A percentile compares a stretch with the other conserved stretches of the same genome.
Evolutionary conservation across 257 asterid species (phyloP).

Genomic region (Echites panduratus): DNA sequence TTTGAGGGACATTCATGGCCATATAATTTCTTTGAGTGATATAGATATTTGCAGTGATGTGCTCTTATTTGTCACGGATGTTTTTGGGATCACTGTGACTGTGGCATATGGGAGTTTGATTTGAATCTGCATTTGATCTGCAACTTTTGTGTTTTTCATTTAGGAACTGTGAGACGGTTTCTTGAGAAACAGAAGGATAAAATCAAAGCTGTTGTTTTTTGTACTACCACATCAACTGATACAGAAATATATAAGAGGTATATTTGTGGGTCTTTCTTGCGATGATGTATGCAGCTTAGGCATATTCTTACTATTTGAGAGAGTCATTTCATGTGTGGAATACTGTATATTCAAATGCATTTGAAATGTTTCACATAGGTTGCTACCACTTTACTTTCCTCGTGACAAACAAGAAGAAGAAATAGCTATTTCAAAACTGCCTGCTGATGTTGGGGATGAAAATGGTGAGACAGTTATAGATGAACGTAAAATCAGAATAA

Average conservation of each 20-base stretch:
- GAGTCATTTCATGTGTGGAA: not conserved
- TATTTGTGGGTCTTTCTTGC: conserved; percentile 6
- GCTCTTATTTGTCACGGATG: not conserved
- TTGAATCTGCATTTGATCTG: conserved; percentile 5
- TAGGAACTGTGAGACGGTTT: conserved; percentile 93
- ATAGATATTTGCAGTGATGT: not conserved
- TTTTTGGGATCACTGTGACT: conserved; percentile 7
- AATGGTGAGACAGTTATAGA: conserved; percentile 88
- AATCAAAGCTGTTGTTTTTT: conserved; percentile 71
- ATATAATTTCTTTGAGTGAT: not conserved
- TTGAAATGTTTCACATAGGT: conserved; percentile 33
- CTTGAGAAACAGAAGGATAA: conserved; percentile 90
- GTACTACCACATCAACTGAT: conserved; percentile 73
- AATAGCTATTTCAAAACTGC: conserved; percentile 73
- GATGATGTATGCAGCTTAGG: not conserved
- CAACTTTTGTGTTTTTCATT: conserved; percentile 18
- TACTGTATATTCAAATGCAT: not conserved
- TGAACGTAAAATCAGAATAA: conserved; percentile 93
- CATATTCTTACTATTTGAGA: not conserved
- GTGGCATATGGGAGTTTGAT: not conserved
- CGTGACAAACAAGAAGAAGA: conserved; percentile 85
- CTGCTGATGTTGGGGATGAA: conserved; percentile 99
- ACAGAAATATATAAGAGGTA: conserved; percentile 97
- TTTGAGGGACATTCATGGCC: not conserved
- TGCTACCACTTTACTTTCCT: conserved; percentile 98